These are phyloP conservation scores for Saccharomycopsis sp. DNA, from an alignment of 805 yeast genomes.

Conservation along the genomic window DNA sequence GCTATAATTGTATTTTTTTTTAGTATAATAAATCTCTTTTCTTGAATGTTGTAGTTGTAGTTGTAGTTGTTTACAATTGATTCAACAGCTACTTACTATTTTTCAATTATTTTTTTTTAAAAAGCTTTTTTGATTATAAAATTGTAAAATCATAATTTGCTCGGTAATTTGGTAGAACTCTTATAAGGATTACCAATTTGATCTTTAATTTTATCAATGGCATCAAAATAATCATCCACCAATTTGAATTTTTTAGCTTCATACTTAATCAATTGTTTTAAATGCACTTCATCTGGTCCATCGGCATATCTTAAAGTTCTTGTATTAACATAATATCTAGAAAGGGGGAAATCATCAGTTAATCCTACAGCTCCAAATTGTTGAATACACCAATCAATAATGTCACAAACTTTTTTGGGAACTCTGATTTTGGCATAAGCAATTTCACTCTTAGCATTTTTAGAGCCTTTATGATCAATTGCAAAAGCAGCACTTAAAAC, in stretches of 20 bases:
- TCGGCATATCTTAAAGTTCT: constrained; percentile 56
- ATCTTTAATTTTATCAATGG: constrained; percentile 9
- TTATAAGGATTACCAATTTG: constrained; percentile 4
- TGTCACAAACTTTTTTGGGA: constrained; percentile 41
- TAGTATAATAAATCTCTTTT: no score
- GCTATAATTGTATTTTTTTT: no score
- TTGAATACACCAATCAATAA: constrained; percentile 55
- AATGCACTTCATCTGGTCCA: constrained; percentile 62
- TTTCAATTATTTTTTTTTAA: no score
- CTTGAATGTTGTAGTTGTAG: no score
- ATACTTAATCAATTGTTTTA: constrained; percentile 42
- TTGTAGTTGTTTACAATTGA: no score
- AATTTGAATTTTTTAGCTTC: constrained; percentile 30
- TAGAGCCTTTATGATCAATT: constrained; percentile 43
- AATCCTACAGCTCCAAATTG: constrained; percentile 58
- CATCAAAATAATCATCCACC: constrained; percentile 27
- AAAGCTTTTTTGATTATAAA: not conserved
- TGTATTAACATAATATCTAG: constrained; percentile 38
- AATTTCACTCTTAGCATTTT: constrained; percentile 44
- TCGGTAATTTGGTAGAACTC: not conserved
- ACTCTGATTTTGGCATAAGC: constrained; percentile 55
- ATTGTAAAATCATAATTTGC: constrained; percentile 3
- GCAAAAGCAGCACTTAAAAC: constrained; percentile 53
- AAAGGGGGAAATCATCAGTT: constrained; percentile 49
- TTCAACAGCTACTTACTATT: no score